Evolutionary conservation across 129 eudicot genomes (phyloP).

Genomic region (Pulicaria dysenterica): DNA sequence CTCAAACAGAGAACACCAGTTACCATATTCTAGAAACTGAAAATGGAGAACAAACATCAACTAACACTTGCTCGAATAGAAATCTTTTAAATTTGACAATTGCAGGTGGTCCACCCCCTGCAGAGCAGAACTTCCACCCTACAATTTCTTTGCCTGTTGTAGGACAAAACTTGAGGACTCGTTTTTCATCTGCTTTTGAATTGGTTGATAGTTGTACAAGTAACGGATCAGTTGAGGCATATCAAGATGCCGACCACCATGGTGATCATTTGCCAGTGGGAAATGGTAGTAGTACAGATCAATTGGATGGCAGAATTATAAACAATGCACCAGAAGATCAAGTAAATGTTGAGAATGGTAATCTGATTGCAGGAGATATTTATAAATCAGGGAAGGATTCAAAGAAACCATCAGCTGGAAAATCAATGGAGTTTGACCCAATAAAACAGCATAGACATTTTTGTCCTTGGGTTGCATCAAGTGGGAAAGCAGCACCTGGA

Average conservation of each 20-base stretch:
- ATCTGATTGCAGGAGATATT: constrained; percentile 30
- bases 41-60: constrained; percentile 27
- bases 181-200: constrained; percentile 47
- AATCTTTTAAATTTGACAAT: constrained; percentile 55
- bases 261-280: no score
- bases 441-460: constrained; percentile 90
- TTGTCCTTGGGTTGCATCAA: constrained; percentile 86
- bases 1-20: constrained; percentile 29
- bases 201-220: constrained; percentile 27
- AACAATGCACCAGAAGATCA: constrained; percentile 23
- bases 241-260: background rate
- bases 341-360: constrained; percentile 16
- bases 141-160: constrained; percentile 79
- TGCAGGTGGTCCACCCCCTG: constrained; percentile 98
- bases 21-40: constrained; percentile 21
- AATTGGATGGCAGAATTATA: constrained; percentile 15
- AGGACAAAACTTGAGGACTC: constrained; percentile 76
- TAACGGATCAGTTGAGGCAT: constrained; percentile 26
- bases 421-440: constrained; percentile 70
- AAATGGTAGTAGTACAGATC: constrained; percentile 29
- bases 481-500: constrained; percentile 62
- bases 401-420: constrained; percentile 26
- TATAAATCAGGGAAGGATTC: constrained; percentile 35
- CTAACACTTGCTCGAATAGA: constrained; percentile 33
- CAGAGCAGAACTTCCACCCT: constrained; percentile 79